Evolutionary conservation across 163 green algal genomes (phyloP).

Genomic region (Scenedesmus sp.): DNA sequence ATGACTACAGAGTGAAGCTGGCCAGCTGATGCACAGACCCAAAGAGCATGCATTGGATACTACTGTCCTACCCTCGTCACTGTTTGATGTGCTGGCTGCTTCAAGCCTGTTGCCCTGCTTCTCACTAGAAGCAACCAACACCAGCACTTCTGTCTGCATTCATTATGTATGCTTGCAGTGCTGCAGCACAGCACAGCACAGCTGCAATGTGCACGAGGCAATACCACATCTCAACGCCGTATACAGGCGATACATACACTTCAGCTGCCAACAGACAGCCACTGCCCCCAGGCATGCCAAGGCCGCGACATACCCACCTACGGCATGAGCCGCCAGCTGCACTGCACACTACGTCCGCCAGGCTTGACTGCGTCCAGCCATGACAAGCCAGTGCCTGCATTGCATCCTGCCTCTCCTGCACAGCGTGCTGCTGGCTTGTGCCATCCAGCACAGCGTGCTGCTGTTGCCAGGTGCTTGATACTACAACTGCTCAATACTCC

Average conservation of each 20-base stretch:
- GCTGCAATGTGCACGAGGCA: neutral
- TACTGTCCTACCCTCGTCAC: neutral
- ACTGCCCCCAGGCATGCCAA: neutral
- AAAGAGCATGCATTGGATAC: neutral
- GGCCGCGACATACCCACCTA: neutral
- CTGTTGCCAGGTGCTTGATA: no score
- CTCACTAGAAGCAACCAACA: neutral
- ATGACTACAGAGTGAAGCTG: neutral
- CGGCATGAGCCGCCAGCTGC: no score
- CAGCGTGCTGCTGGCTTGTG: neutral
- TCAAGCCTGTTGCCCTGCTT: neutral
- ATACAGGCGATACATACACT: neutral
- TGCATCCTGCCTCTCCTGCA: neutral
- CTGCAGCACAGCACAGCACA: neutral
- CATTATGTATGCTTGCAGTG: neutral
- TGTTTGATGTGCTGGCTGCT: neutral
- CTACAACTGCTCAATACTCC: slow-evolving; percentile 52
- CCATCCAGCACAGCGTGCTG: neutral
- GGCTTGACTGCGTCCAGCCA: neutral
- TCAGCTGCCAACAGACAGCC: neutral
- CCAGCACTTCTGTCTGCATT: neutral
- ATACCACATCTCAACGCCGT: neutral
- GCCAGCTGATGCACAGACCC: neutral
- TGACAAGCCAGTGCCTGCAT: neutral
- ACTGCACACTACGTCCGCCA: neutral